A percentile compares a stretch with the other conserved stretches of the same genome.
These are phyloP conservation scores for Wickerhamiella occidentalis DNA, from an alignment of 805 yeast species.

Conservation along the genomic window DNA sequence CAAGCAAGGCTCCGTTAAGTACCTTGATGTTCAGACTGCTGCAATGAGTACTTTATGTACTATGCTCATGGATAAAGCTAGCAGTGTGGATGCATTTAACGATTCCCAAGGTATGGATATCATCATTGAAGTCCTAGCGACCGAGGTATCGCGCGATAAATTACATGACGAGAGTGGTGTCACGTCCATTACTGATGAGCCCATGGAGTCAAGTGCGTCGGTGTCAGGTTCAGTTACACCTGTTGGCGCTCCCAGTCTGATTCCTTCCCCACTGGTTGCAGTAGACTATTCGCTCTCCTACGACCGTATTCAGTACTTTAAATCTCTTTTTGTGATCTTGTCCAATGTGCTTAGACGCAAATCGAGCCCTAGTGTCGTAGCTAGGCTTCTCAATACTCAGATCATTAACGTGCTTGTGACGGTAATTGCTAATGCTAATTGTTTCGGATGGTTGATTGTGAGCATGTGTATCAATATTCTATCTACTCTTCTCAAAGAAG, in stretches of 20 bases:
- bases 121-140: neutral
- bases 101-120: neutral
- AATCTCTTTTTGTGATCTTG: conserved; percentile 10
- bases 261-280: neutral
- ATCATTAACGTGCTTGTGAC: conserved; percentile 5
- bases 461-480: conserved; percentile 11
- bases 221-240: too few relatives aligned
- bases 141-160: neutral
- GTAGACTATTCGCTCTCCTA: conserved; percentile 12
- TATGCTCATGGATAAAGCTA: conserved; percentile 4
- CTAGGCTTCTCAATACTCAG: conserved; percentile 12
- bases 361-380: conserved; percentile 1
- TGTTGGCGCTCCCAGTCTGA: neutral
- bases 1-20: neutral
- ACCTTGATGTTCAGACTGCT: conserved; percentile 7
- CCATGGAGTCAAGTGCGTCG: too few relatives aligned
- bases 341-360: conserved; percentile 12
- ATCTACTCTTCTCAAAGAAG: conserved; percentile 7
- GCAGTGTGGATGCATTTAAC: neutral
- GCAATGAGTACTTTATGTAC: conserved; percentile 10
- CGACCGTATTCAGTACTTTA: conserved; percentile 9
- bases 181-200: too few relatives aligned
- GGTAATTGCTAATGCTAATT: neutral
- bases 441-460: conserved; percentile 11
- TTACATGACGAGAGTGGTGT: too few relatives aligned